Evolutionary conservation across 306 rosid genomes (phyloP).

Genomic region (Betula pendula): DNA sequence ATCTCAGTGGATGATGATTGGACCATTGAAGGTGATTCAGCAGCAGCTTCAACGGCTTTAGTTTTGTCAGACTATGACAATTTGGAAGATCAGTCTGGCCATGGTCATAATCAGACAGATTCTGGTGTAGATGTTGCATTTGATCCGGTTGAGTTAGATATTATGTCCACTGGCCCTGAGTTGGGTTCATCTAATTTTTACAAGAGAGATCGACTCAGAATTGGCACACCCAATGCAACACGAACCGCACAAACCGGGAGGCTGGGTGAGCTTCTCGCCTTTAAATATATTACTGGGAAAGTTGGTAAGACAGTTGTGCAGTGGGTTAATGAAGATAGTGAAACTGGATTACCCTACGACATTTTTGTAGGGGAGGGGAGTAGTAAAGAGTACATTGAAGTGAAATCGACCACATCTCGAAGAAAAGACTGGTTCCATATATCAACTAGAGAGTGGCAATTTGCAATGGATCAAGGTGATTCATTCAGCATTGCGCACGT

Average conservation of each 20-base stretch:
- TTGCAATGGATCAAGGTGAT: conserved; percentile 65
- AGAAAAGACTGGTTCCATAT: conserved; percentile 87
- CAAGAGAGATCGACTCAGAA: conserved; percentile 46
- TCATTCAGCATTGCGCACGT: conserved; percentile 81
- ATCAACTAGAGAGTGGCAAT: conserved; percentile 76
- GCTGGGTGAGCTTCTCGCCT: conserved; percentile 72
- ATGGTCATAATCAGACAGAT: conserved; percentile 31
- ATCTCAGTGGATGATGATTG: conserved; percentile 42
- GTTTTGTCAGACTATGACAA: conserved; percentile 34
- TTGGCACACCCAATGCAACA: conserved; percentile 48
- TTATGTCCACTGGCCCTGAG: conserved; percentile 9
- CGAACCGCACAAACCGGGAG: conserved; percentile 62
- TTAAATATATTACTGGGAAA: conserved; percentile 52
- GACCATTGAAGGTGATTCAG: conserved; percentile 41
- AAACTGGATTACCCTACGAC: conserved; percentile 80
- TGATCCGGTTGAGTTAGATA: conserved; percentile 32
- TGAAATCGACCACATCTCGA: conserved; percentile 73
- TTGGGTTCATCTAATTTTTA: conserved; percentile 28
- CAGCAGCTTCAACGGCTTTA: conserved; percentile 35
- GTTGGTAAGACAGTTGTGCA: conserved; percentile 44
- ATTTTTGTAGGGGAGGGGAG: conserved; percentile 45
- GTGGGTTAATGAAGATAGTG: conserved; percentile 75
- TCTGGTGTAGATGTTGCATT: conserved; percentile 25
- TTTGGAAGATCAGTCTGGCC: conserved; percentile 37
- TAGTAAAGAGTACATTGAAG: conserved; percentile 65